Evolutionary conservation across 2,329 filamentous ascomycete species (phyloP).

Genomic region (Falciphora oryzae): DNA sequence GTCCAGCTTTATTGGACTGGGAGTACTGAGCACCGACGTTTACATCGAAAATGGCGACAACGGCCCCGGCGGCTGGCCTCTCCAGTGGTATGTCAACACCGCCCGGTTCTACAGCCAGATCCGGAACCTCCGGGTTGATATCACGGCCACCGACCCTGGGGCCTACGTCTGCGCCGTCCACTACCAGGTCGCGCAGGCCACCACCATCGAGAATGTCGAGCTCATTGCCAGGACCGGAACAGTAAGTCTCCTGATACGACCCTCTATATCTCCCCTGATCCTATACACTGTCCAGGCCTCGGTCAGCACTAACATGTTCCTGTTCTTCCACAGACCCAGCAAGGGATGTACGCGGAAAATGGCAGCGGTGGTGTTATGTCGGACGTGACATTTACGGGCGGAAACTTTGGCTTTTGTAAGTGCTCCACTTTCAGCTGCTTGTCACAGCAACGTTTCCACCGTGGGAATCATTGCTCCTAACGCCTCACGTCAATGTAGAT

Average conservation of each 20-base stretch:
- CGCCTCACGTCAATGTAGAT: not conserved
- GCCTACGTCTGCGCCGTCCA: slow-evolving; percentile 17
- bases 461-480: no score
- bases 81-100: slow-evolving; percentile 19
- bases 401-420: slow-evolving; percentile 43
- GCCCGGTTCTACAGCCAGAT: slow-evolving; percentile 51
- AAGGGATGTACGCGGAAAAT: slow-evolving; percentile 36
- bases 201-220: slow-evolving; percentile 50
- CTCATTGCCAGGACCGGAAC: slow-evolving; percentile 47
- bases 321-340: not conserved
- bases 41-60: slow-evolving; percentile 4
- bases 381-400: slow-evolving; percentile 55
- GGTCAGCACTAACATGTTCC: no score
- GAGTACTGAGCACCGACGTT: slow-evolving; percentile 8
- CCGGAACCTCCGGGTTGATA: slow-evolving; percentile 43
- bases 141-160: no score
- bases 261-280: no score
- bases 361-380: slow-evolving; percentile 52
- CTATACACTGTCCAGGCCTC: no score
- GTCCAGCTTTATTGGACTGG: slow-evolving; percentile 10
- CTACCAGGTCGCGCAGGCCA: slow-evolving; percentile 16
- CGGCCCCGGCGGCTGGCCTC: not conserved
- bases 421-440: no score
- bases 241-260: no score
- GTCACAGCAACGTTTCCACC: no score